Percentiles rank a stretch among this genome's conserved stretches.
These are phyloP conservation scores for Exsudoporus floridanus DNA, from an alignment of 1,284 basidiomycete species.

Conservation along the genomic window DNA sequence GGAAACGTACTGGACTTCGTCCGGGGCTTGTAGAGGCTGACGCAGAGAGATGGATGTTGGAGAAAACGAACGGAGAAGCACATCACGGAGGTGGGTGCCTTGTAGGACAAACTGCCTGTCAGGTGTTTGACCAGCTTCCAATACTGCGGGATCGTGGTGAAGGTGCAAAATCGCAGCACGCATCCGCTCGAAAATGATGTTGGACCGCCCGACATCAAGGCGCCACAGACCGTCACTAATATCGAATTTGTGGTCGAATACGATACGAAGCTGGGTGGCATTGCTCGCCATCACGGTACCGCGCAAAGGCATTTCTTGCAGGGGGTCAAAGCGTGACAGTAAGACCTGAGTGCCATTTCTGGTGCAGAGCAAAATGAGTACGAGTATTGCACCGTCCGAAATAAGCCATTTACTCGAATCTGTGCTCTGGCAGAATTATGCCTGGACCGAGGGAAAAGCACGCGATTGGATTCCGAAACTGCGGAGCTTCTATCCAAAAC, in stretches of 20 bases:
- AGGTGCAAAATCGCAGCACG: constrained; percentile 62
- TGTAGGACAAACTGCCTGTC: constrained; percentile 53
- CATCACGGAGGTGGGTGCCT: constrained; percentile 70
- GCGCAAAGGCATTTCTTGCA: constrained; percentile 48
- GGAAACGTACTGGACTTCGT: constrained; percentile 38
- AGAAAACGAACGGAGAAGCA: constrained; percentile 57
- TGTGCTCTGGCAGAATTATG: constrained; percentile 54
- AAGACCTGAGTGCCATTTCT: constrained; percentile 68
- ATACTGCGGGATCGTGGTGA: constrained; percentile 51
- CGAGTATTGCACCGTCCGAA: not conserved
- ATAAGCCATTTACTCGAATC: constrained; percentile 54
- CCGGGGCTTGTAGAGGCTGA: constrained; percentile 34
- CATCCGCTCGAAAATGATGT: constrained; percentile 71
- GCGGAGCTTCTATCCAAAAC: constrained; percentile 61
- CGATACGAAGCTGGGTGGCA: constrained; percentile 52
- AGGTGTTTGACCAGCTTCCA: constrained; percentile 38
- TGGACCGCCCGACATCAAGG: constrained; percentile 70
- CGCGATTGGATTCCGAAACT: constrained; percentile 62
- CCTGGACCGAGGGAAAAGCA: constrained; percentile 61
- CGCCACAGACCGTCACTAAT: constrained; percentile 58
- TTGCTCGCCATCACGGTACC: constrained; percentile 57
- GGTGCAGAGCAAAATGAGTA: constrained; percentile 6
- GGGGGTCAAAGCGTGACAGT: constrained; percentile 61
- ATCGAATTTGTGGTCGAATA: constrained; percentile 55
- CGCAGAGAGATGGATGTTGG: constrained; percentile 31